Conservation (phyloP, 495 filamentous ascomycete genomes). For the Penicillium herquei region DNA sequence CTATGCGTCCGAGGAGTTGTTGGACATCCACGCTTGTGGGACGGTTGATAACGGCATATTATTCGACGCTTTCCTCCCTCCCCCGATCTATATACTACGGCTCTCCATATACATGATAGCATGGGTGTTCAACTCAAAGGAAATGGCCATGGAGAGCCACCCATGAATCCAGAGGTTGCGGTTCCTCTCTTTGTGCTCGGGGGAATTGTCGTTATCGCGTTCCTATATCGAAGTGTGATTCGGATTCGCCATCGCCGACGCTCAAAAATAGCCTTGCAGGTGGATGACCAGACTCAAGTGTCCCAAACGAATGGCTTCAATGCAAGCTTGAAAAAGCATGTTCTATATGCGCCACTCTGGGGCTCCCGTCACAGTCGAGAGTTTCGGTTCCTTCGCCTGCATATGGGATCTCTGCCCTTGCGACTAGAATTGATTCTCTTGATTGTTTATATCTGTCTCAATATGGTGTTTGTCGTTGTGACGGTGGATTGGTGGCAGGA, state of each 20-base stretch:
- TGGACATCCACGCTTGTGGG: conserved; percentile 13
- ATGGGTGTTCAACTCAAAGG: conserved; percentile 33
- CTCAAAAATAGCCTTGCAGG: conserved; percentile 16
- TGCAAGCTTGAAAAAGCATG: conserved; percentile 38
- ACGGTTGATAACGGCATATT: conserved; percentile 14
- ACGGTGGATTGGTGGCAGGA: conserved; percentile 40
- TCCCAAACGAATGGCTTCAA: conserved; percentile 13
- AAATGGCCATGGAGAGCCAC: conserved; percentile 26
- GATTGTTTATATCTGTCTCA: conserved; percentile 31
- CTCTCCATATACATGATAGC: conserved; percentile 14
- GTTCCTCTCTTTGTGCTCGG: conserved; percentile 35
- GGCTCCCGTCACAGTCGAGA: conserved; percentile 41
- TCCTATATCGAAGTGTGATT: conserved; percentile 24
- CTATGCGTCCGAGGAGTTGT: conserved; percentile 13
- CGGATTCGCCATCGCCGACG: conserved; percentile 30
- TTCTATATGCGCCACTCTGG: conserved; percentile 43
- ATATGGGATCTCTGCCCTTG: conserved; percentile 44
- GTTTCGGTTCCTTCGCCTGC: conserved; percentile 30
- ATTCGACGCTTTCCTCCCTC: neutral
- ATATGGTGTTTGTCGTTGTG: conserved; percentile 37
- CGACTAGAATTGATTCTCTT: conserved; percentile 35
- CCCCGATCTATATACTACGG: conserved; percentile 1
- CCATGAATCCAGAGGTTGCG: conserved; percentile 39
- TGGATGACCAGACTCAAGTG: conserved; percentile 26
- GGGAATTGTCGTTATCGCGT: conserved; percentile 25